Percentiles rank a stretch among this genome's conserved stretches.
These are phyloP conservation scores for Cordyceps pruinosa DNA, from an alignment of 2,329 filamentous ascomycete genomes.

Conservation along the genomic window DNA sequence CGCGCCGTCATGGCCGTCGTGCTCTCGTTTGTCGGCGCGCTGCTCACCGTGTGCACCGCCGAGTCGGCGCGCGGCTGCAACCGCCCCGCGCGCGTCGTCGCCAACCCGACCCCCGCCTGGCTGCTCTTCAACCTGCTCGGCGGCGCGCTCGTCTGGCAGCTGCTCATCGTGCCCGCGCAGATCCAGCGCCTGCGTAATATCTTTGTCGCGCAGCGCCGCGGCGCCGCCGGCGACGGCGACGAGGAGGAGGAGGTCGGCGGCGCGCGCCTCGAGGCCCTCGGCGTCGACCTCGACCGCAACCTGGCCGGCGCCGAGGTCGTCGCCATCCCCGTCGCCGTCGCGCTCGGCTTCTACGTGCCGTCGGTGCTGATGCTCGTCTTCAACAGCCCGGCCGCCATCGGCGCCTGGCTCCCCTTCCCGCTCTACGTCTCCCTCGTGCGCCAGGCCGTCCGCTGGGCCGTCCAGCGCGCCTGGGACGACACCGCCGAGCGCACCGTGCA, in stretches of 20 bases:
- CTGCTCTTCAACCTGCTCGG: slow-evolving; percentile 42
- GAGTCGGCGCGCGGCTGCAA: slow-evolving; percentile 42
- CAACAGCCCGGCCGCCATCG: slow-evolving; percentile 30
- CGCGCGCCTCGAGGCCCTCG: slow-evolving; percentile 14
- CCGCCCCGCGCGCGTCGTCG: slow-evolving; percentile 28
- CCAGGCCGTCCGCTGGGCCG: slow-evolving; percentile 25
- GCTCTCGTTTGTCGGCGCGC: slow-evolving; percentile 38
- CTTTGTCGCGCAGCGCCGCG: slow-evolving; percentile 17
- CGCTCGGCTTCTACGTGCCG: slow-evolving; percentile 40
- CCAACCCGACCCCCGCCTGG: slow-evolving; percentile 36
- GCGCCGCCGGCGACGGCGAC: not conserved
- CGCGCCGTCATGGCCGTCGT: slow-evolving; percentile 34
- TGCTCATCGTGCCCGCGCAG: slow-evolving; percentile 44
- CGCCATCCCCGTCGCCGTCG: slow-evolving; percentile 45
- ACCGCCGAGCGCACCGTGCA: slow-evolving; percentile 29
- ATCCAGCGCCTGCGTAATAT: slow-evolving; percentile 35
- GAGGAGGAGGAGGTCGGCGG: slow-evolving; percentile 16
- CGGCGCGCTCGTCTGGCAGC: slow-evolving; percentile 45
- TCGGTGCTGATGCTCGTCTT: slow-evolving; percentile 40
- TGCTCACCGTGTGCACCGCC: slow-evolving; percentile 43
- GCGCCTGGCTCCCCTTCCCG: slow-evolving; percentile 47
- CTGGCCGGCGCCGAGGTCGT: slow-evolving; percentile 46
- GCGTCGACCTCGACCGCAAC: slow-evolving; percentile 25
- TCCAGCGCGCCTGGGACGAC: slow-evolving; percentile 20
- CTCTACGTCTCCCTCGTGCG: slow-evolving; percentile 40